Evolutionary conservation across 2,329 filamentous ascomycete genomes (phyloP).

Genomic region (Ceratocystis cacaofunesta): DNA sequence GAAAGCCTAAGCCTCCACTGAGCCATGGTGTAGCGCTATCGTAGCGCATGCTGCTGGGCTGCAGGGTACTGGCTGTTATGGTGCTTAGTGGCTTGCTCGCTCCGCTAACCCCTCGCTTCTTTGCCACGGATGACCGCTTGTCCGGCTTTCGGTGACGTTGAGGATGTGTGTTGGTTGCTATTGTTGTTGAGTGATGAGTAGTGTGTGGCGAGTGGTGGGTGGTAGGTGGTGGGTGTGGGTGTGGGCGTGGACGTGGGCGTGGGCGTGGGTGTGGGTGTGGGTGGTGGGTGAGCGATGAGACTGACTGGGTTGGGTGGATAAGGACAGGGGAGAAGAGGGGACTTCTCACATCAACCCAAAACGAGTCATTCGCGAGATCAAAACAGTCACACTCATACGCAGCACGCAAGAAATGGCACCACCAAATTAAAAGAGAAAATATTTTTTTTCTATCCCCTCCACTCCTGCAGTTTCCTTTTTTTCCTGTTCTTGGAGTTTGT

Average conservation of each 20-base stretch:
- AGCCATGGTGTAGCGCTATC: too few species aligned
- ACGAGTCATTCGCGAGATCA: background rate
- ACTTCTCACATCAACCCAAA: background rate
- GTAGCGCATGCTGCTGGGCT: too few species aligned
- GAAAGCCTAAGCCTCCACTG: too few species aligned
- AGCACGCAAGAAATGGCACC: background rate
- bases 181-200: too few species aligned
- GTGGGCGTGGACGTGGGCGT: too few species aligned
- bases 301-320: background rate
- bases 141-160: background rate
- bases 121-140: background rate
- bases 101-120: background rate
- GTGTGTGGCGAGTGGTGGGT: too few species aligned
- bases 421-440: background rate
- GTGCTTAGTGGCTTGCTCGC: too few species aligned
- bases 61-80: too few species aligned
- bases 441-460: too few species aligned
- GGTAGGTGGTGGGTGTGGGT: background rate
- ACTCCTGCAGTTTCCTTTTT: background rate
- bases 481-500: background rate
- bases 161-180: background rate
- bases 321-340: background rate
- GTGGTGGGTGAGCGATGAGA: background rate
- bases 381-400: background rate
- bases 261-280: background rate